Conservation (phyloP, 257 asterid species). For the Lantana camara region DNA sequence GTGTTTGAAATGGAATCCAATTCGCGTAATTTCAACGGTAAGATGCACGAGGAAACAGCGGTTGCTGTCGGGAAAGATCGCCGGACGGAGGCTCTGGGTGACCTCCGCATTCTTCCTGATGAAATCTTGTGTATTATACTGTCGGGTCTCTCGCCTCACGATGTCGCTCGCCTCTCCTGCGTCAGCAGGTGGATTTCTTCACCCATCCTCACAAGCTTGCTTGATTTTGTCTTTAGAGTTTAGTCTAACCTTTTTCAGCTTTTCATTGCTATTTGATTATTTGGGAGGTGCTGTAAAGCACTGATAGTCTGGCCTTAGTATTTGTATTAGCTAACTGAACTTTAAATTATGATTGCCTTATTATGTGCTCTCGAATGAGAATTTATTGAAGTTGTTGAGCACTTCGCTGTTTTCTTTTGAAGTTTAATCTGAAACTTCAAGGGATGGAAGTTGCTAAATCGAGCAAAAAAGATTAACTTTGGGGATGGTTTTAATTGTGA, state of each 20-base stretch:
- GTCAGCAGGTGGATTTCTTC: conserved; percentile 69
- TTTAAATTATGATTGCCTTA: neutral
- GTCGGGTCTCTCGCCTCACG: conserved; percentile 64
- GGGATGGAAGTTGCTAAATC: neutral
- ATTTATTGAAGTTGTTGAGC: conserved; percentile 9
- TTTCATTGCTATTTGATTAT: conserved; percentile 3
- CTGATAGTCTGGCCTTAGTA: neutral
- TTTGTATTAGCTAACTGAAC: neutral
- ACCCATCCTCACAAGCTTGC: neutral
- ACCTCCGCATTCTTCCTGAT: conserved; percentile 72
- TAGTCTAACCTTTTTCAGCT: neutral
- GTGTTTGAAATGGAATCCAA: conserved; percentile 30
- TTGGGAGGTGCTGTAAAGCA: conserved; percentile 16
- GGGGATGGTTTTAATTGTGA: no score
- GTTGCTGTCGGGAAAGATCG: conserved; percentile 51
- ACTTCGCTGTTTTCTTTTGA: neutral
- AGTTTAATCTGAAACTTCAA: neutral
- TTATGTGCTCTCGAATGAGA: neutral
- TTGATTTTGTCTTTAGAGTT: neutral
- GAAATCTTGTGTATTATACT: conserved; percentile 60
- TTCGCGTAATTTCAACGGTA: conserved; percentile 13
- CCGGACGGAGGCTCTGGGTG: conserved; percentile 76
- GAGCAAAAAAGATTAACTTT: no score
- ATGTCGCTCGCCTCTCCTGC: conserved; percentile 85
- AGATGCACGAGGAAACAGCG: conserved; percentile 27